Base-by-base conservation (phyloP, 306 rosid species). In the Lathyrus tuberosus region DNA sequence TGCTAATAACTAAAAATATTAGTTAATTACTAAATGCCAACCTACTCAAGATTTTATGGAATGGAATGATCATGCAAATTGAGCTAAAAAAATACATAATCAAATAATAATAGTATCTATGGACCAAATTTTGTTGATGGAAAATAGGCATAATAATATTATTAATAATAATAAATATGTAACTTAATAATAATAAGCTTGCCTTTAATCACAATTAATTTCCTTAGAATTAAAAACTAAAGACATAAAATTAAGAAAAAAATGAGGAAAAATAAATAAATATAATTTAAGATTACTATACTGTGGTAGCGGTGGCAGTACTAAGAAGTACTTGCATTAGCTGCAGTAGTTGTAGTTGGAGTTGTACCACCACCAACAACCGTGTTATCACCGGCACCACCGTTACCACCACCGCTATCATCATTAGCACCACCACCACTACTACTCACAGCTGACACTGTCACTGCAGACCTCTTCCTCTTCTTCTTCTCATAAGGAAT, bases 401-500 rank as follows among this genome's bases (percentile, higher is more conserved):
- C 18, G 5, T 62, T 67, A 2, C 71, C 67, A 62, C 37, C 56
- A 11, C 62, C 81, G 22, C 51, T 62, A 15, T 38, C 44, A 4
- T 35, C 62, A 11, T 26, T 60, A 8, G 20, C 13, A 1, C 54
- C 57, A 3, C 48, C 48, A 6, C 40, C 38, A 13, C 68, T 11
- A 38, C 60, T 31, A 69, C 73, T 72, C 9, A 49, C 79, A 14
- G 80, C 79, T 13, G 90, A 35, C 64, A 77, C 81, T 4, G 63
- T 63, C 1, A 69, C 70, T 3, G 85, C 12, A 1, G 81, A 59
- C 18, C 96, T 70, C 80, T 86, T 95, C 31, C 99, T 77, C 61
- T 95, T 95, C 84, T 91, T 95, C 79, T 95, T 95, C 78, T 94
- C 96, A 35, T 95, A 95, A 17, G 98, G 94, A 53, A 93, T 90